Conservation (phyloP, 306 rosid genomes). For the Pterocarpus santalinus region DNA sequence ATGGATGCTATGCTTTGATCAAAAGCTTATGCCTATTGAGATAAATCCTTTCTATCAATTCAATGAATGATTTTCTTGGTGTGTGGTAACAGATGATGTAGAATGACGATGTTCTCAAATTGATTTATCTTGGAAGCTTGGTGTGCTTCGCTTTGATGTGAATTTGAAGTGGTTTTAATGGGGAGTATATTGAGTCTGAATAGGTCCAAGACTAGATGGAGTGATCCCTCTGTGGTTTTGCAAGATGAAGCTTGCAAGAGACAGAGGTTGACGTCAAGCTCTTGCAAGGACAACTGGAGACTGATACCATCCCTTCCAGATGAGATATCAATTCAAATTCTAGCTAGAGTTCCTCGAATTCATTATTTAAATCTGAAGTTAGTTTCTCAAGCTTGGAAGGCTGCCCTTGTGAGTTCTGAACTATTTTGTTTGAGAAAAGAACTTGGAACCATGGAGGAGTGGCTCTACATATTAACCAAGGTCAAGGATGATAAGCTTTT, state of each 20-base stretch:
- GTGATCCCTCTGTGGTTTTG: slow-evolving; percentile 34
- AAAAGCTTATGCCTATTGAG: not conserved
- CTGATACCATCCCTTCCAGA: slow-evolving; percentile 48
- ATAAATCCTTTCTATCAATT: not conserved
- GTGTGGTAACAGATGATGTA: slow-evolving; percentile 23
- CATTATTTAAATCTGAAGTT: slow-evolving; percentile 45
- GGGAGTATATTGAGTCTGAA: slow-evolving; percentile 44
- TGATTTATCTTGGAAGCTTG: slow-evolving; percentile 40
- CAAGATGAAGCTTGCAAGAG: slow-evolving; percentile 45
- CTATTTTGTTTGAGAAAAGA: slow-evolving; percentile 52
- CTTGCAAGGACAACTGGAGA: slow-evolving; percentile 34
- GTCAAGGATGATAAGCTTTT: slow-evolving; percentile 51
- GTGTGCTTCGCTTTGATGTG: slow-evolving; percentile 13
- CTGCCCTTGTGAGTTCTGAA: slow-evolving; percentile 46
- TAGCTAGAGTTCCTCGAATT: slow-evolving; percentile 55
- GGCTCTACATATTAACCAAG: slow-evolving; percentile 57
- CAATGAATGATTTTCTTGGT: slow-evolving; percentile 22
- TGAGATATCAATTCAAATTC: slow-evolving; percentile 54
- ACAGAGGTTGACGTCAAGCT: slow-evolving; percentile 35
- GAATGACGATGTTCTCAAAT: slow-evolving; percentile 30
- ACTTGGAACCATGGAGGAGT: slow-evolving; percentile 56
- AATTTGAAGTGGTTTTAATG: slow-evolving; percentile 42
- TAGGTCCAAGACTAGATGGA: slow-evolving; percentile 32
- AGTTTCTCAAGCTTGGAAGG: slow-evolving; percentile 46
- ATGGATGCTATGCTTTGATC: slow-evolving; percentile 13